Conservation (phyloP, 2,329 filamentous ascomycete species). For the Fonsecaea monophora region DNA sequence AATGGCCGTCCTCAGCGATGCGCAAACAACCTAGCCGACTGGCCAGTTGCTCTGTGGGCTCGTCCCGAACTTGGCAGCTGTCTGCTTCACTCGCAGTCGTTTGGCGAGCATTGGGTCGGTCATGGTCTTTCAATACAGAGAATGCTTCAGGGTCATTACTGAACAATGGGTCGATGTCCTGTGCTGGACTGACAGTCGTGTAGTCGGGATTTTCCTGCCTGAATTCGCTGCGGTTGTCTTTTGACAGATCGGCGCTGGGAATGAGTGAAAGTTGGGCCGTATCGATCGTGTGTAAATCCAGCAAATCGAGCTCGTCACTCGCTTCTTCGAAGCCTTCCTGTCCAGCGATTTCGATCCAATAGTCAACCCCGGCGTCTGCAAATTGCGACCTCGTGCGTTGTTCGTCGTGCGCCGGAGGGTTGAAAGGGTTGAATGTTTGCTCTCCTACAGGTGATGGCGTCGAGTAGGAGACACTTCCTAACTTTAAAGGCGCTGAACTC, state of each 20-base stretch:
- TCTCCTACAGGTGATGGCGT: conserved; percentile 1
- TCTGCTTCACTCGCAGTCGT: conserved; percentile 1
- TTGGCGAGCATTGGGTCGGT: neutral
- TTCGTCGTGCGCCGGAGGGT: neutral
- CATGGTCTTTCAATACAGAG: neutral
- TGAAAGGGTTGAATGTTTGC: neutral
- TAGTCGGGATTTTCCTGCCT: conserved; percentile 1
- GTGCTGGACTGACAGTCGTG: conserved; percentile 1
- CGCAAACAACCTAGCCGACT: conserved; percentile 54
- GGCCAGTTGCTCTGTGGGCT: conserved; percentile 54
- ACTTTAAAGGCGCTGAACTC: neutral
- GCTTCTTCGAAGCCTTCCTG: conserved; percentile 1
- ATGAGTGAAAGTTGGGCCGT: neutral
- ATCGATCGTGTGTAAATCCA: neutral
- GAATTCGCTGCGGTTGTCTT: neutral
- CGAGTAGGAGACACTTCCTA: neutral
- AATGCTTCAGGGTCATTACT: neutral
- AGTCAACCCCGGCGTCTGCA: conserved; percentile 1
- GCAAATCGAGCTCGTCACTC: neutral
- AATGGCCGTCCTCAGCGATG: conserved; percentile 51
- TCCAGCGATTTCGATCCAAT: conserved; percentile 1
- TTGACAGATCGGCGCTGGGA: neutral
- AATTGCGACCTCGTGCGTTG: neutral
- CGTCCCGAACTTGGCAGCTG: conserved; percentile 37
- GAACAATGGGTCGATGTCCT: conserved; percentile 2